A percentile compares a stretch with the other conserved stretches of the same genome.
These are phyloP conservation scores for Suillus hirtellus DNA, from an alignment of 768 basidiomycete genomes.

Conservation along the genomic window DNA sequence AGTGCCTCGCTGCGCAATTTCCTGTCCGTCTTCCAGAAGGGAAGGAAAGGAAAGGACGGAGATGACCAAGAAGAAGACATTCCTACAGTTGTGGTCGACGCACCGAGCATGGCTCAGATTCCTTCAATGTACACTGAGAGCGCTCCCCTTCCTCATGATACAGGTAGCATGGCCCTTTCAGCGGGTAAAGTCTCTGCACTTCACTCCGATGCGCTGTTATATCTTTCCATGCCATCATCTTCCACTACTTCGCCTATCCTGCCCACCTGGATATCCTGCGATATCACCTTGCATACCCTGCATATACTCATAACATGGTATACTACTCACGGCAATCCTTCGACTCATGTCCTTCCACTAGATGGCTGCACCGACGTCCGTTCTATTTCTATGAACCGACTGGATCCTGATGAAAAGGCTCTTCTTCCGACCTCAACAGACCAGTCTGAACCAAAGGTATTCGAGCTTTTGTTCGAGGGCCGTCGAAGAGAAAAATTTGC, in stretches of 20 bases:
- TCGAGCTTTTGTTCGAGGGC: conserved; percentile 65
- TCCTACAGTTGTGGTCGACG: conserved; percentile 14
- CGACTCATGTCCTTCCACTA: conserved; percentile 49
- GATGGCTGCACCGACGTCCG: conserved; percentile 61
- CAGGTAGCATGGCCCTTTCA: conserved; percentile 6
- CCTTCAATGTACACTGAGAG: background rate
- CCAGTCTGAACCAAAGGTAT: conserved; percentile 51
- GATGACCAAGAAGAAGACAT: conserved; percentile 27
- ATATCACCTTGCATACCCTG: conserved; percentile 35
- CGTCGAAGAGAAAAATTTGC: conserved; percentile 60
- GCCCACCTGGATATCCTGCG: conserved; percentile 54
- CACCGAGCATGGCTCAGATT: conserved; percentile 2
- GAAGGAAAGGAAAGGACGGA: conserved; percentile 40
- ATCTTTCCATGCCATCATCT: conserved; percentile 41
- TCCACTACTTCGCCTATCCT: conserved; percentile 25
- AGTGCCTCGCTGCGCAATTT: conserved; percentile 66
- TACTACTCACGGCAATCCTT: conserved; percentile 40
- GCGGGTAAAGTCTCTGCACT: background rate
- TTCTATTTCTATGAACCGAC: conserved; percentile 47
- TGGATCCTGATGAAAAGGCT: conserved; percentile 44
- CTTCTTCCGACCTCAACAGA: conserved; percentile 39
- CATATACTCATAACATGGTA: conserved; percentile 52
- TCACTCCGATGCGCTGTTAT: conserved; percentile 39
- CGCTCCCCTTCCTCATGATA: background rate
- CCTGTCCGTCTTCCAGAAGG: conserved; percentile 61